Evolutionary conservation across 495 filamentous ascomycete species (phyloP).

Genomic region (Chaetomidium leptoderma): DNA sequence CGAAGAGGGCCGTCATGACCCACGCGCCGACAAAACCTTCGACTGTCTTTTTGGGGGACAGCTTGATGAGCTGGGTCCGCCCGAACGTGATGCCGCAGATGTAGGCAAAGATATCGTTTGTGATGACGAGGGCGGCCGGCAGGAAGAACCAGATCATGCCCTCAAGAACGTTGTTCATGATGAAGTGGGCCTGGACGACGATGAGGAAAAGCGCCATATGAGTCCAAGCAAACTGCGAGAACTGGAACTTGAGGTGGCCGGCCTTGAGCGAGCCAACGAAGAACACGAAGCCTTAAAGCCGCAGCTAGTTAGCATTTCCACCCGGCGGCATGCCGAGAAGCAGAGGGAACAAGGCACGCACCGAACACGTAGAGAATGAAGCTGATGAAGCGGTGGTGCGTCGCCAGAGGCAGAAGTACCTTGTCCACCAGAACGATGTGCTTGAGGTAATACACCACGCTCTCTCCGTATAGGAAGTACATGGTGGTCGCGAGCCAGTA

Average conservation of each 20-base stretch:
- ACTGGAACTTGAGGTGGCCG: constrained; percentile 95
- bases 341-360: constrained; percentile 39
- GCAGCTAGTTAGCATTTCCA: neutral
- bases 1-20: constrained; percentile 88
- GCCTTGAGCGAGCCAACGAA: constrained; percentile 95
- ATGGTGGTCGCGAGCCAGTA: constrained; percentile 98
- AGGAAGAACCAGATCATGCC: constrained; percentile 99
- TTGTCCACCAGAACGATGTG: constrained; percentile 94
- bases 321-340: neutral
- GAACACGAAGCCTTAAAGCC: constrained; percentile 89
- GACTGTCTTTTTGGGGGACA: constrained; percentile 99
- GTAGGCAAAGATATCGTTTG: constrained; percentile 98
- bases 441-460: constrained; percentile 99
- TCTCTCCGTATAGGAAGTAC: constrained; percentile 99
- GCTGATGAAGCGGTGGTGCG: constrained; percentile 97
- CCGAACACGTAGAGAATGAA: constrained; percentile 97
- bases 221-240: constrained; percentile 98
- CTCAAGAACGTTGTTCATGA: constrained; percentile 99
- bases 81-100: constrained; percentile 97
- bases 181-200: constrained; percentile 96
- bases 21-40: constrained; percentile 97
- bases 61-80: constrained; percentile 92
- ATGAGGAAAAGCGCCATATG: constrained; percentile 99
- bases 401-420: constrained; percentile 86
- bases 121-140: constrained; percentile 90